Evolutionary conservation across 148 eudicot genomes (phyloP), one percentile per base, ranked within the genome.

Genomic region (Nepenthes mirabilis): DNA sequence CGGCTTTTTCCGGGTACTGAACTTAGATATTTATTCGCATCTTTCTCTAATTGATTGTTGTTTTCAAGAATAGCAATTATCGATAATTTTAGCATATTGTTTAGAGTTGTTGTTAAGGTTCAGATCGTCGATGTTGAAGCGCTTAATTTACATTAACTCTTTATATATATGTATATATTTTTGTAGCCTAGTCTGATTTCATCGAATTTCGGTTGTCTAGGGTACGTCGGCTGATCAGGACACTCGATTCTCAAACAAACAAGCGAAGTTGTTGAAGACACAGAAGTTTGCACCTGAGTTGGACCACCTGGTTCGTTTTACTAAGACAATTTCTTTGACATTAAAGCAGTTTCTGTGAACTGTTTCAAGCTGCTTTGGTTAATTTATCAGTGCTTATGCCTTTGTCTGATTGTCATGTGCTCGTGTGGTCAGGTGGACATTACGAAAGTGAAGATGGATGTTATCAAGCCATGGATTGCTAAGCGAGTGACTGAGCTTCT

Each of bases 151-250:
- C 52, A n/a, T 49, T 6, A 2, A 49, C 6, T 43, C 36, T 33
- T 33, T 7, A 61, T 33, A 9, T 60, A 53, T 23, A 43, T 57
- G 34, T 14, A 12, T 36, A 34, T 49, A 3, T 3, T 47, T 36
- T 11, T 49, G 2, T 49, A 11, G 23, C 2, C 62, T 6, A 33
- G 10, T 47, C 45, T 48, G 34, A 45, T 47, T 63, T 55, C 61
- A 67, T 57, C 55, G 52, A 47, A 40, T 45, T 49, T 40, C 1
- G 37, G 34, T 69, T 53, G 55, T 34, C 14, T 34, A 93, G 99
- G 99, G 99, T 37, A 93, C 99, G 33, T 83, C 97, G 36, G 97
- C 99, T 13, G 97, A 93, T 61, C 99, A 93, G 73, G 99, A 93
- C 66, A 93, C 99, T 60, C 80, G 95, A 43, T 93, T 93, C 67